Conservation (phyloP, 345 rosid genomes). For the Eucalyptus pauciflora region DNA sequence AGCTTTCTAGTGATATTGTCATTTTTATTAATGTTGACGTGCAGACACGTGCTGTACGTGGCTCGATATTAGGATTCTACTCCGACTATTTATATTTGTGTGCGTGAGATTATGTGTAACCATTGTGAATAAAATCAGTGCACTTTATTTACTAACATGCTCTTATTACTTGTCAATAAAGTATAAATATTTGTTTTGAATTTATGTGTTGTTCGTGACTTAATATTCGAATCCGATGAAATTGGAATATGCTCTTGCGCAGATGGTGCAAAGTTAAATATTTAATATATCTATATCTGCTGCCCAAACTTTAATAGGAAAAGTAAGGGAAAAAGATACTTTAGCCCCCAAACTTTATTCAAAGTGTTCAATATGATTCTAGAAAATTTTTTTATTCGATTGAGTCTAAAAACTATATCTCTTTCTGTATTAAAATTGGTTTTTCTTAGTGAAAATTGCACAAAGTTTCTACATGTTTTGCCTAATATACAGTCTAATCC, state of each 20-base stretch:
- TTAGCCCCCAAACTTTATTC: neutral
- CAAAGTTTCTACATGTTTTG: neutral
- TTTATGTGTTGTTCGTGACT: neutral
- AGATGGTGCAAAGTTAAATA: neutral
- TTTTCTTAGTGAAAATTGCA: neutral
- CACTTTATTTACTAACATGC: neutral
- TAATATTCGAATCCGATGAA: neutral
- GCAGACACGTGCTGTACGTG: rapidly evolving
- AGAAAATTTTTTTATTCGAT: neutral
- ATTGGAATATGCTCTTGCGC: too few relatives aligned
- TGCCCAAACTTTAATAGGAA: too few relatives aligned
- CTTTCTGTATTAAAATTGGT: neutral
- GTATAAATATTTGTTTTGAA: neutral
- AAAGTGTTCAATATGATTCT: neutral
- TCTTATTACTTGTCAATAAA: neutral
- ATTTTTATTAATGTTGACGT: neutral
- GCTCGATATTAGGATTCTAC: neutral
- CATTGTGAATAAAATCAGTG: neutral
- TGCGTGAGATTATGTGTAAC: neutral
- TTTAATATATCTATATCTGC: neutral
- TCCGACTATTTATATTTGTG: neutral
- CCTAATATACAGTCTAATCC: too few relatives aligned
- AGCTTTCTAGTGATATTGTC: too few relatives aligned
- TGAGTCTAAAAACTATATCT: neutral
- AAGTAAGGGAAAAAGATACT: too few relatives aligned